Evolutionary conservation across 805 yeast genomes (phyloP).

Genomic region (Sungouiella thailandica): DNA sequence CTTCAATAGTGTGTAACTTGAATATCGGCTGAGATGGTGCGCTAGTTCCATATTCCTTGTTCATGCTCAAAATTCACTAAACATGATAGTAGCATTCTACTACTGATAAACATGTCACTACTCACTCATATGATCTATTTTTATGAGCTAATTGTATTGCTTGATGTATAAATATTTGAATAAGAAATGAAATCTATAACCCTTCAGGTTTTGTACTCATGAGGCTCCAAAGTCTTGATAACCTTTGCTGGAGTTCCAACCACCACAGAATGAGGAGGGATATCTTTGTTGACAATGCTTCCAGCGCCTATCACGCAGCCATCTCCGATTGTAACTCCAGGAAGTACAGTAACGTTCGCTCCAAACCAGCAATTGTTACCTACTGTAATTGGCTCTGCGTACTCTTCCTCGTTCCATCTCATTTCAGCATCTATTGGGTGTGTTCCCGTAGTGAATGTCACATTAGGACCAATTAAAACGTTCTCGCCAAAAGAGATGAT

Average conservation of each 20-base stretch:
- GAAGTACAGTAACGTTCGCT: neutral
- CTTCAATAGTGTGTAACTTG: too few relatives aligned
- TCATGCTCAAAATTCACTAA: too few relatives aligned
- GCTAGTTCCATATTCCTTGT: too few relatives aligned
- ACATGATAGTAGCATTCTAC: too few relatives aligned
- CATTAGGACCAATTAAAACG: neutral
- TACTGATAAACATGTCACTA: too few relatives aligned
- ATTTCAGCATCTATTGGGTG: neutral
- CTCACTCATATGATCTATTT: too few relatives aligned
- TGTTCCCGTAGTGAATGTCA: neutral
- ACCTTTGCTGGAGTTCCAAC: neutral
- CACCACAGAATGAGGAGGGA: neutral
- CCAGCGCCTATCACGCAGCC: neutral
- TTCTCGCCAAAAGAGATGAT: neutral
- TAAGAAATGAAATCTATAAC: too few relatives aligned
- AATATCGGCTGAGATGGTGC: too few relatives aligned
- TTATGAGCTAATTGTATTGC: too few relatives aligned
- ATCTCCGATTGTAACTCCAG: neutral
- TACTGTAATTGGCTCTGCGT: neutral
- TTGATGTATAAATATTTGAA: too few relatives aligned
- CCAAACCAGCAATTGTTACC: neutral
- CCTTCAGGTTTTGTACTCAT: neutral
- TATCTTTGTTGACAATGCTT: neutral
- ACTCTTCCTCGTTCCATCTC: neutral
- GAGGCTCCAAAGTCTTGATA: neutral